These are phyloP conservation scores for Lachnellula hyalina DNA, from an alignment of 2,329 filamentous ascomycete genomes.

Conservation along the genomic window DNA sequence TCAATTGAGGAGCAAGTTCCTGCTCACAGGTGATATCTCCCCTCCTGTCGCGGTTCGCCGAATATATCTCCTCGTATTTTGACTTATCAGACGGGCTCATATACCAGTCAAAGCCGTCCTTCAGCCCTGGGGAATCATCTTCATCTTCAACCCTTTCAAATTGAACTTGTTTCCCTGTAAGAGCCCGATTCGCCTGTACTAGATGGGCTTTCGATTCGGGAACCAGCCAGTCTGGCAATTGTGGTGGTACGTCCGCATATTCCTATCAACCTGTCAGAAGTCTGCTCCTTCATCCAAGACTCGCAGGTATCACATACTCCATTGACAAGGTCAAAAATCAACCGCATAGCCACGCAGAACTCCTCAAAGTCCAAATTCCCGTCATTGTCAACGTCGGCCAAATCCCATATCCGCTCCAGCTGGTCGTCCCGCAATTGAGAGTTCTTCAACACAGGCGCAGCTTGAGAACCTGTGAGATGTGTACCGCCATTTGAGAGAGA, in stretches of 20 bases:
- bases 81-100: slow-evolving; percentile 87
- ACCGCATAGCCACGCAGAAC: slow-evolving; percentile 97
- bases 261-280: slow-evolving; percentile 51
- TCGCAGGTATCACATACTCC: slow-evolving; percentile 55
- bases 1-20: background rate
- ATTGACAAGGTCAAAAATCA: slow-evolving; percentile 96
- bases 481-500: slow-evolving; percentile 59
- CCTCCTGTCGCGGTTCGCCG: slow-evolving; percentile 79
- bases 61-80: slow-evolving; percentile 98
- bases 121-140: slow-evolving; percentile 74
- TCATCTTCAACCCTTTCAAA: slow-evolving; percentile 86
- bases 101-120: slow-evolving; percentile 99
- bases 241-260: slow-evolving; percentile 79
- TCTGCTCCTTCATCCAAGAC: slow-evolving; percentile 3
- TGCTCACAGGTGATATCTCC: slow-evolving; percentile 74
- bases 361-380: slow-evolving; percentile 98
- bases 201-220: slow-evolving; percentile 92
- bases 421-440: slow-evolving; percentile 70
- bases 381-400: slow-evolving; percentile 95
- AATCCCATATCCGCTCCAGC: slow-evolving; percentile 95
- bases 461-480: slow-evolving; percentile 63
- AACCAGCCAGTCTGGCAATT: slow-evolving; percentile 91
- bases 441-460: slow-evolving; percentile 68
- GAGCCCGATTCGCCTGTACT: slow-evolving; percentile 73
- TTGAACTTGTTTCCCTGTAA: slow-evolving; percentile 71